Conservation (phyloP, 2,329 filamentous ascomycete species). For the Diaporthe vexans region DNA sequence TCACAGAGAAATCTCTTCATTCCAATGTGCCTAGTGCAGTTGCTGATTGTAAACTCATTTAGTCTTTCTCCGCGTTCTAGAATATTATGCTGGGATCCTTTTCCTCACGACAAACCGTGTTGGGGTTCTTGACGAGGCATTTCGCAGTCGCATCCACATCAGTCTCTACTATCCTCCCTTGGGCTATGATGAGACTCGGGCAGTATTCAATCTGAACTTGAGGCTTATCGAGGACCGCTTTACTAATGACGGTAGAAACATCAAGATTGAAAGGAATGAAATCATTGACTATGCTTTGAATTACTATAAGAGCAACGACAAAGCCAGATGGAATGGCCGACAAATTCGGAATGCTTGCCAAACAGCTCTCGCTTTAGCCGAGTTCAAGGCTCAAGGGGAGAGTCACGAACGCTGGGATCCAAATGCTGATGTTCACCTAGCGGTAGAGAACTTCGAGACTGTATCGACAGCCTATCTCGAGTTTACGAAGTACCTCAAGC, state of each 20-base stretch:
- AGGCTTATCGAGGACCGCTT: slow-evolving; percentile 40
- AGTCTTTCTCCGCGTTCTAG: slow-evolving; percentile 58
- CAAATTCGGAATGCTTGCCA: slow-evolving; percentile 40
- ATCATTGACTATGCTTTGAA: neutral
- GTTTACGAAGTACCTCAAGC: slow-evolving; percentile 33
- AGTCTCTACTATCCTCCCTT: slow-evolving; percentile 61
- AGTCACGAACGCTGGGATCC: neutral
- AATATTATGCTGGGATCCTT: slow-evolving; percentile 62
- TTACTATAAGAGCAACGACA: neutral
- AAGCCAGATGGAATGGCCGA: slow-evolving; percentile 36
- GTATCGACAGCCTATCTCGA: slow-evolving; percentile 21
- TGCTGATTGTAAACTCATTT: neutral
- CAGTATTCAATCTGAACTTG: slow-evolving; percentile 61
- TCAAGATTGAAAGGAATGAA: neutral
- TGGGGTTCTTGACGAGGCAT: slow-evolving; percentile 60
- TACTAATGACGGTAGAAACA: neutral
- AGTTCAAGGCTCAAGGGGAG: slow-evolving; percentile 41
- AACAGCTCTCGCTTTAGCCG: slow-evolving; percentile 32
- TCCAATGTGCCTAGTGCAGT: no score
- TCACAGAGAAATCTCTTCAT: no score
- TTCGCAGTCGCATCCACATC: slow-evolving; percentile 64
- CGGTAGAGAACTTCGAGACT: neutral
- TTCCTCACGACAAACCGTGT: slow-evolving; percentile 66
- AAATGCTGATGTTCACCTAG: slow-evolving; percentile 6
- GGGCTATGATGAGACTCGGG: slow-evolving; percentile 56